Conservation (phyloP, 805 yeast species). For the Allodekkera sacchari region DNA sequence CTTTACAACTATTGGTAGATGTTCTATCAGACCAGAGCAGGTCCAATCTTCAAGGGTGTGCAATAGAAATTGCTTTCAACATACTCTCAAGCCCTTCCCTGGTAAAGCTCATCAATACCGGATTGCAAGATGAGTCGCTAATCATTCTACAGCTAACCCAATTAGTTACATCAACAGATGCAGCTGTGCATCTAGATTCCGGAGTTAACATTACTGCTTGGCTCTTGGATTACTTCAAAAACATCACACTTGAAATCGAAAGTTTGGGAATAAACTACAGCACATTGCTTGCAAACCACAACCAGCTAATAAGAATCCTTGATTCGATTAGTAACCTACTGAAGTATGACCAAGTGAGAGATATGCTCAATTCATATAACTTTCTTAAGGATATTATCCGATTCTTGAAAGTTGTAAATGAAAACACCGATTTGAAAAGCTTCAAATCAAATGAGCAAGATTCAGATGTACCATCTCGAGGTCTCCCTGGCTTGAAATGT, state of each 20-base stretch:
- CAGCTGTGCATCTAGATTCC: too few species aligned
- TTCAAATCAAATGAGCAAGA: slow-evolving; percentile 20
- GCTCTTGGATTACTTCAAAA: slow-evolving; percentile 26
- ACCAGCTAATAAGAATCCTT: slow-evolving; percentile 18
- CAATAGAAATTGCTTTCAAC: too few species aligned
- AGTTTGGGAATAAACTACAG: too few species aligned
- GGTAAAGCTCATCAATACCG: too few species aligned
- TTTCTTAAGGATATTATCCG: slow-evolving; percentile 27
- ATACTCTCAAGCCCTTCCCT: too few species aligned
- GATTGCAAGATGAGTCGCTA: too few species aligned
- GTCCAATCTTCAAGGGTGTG: too few species aligned
- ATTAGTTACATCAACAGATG: too few species aligned
- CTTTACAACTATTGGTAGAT: too few species aligned
- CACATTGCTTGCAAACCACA: slow-evolving; percentile 8
- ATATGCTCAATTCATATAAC: slow-evolving; percentile 33
- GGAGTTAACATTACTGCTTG: slow-evolving; percentile 36
- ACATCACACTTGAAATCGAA: slow-evolving; percentile 10
- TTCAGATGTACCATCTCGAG: neutral
- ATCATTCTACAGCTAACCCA: too few species aligned
- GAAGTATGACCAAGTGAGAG: slow-evolving; percentile 31
- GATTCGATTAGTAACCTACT: slow-evolving; percentile 36
- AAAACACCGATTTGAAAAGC: slow-evolving; percentile 28
- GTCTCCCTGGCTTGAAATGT: slow-evolving; percentile 56
- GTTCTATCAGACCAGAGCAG: too few species aligned
- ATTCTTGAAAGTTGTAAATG: slow-evolving; percentile 33